Base-by-base conservation (phyloP, 306 rosid genomes). In the Sphenostylis stenocarpa region DNA sequence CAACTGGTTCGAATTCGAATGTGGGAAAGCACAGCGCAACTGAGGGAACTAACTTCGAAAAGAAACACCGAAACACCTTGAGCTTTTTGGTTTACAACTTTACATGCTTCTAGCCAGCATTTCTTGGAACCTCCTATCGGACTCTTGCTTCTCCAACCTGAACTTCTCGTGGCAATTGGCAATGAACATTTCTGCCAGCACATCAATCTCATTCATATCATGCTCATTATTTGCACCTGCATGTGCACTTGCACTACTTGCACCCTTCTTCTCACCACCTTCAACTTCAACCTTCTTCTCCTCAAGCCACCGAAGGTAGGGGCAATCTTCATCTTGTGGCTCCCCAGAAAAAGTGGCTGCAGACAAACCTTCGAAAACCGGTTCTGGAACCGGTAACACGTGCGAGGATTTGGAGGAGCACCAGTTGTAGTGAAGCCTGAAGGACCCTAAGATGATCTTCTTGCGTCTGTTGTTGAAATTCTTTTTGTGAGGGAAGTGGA, bases 381-480 rank as follows among this genome's bases (percentile, higher is more conserved):
- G 84, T 0, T 88, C 83, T 0, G 92, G 96, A 11, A 92, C 96
- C 0, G 99, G 99, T 51, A 92, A 75, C 9, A 92, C 95, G 33
- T 96, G 99, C 3, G 94, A 87, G 6, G 94, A 85, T 62, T 80
- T 84, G 0, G 97, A 90, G 17, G 98, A 92, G 66, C 97, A 87
- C 94, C 97, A 96, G 23, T 96, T 96, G 23, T 96, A 96, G 77
- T 96, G 99, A 52, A 96, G 87, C 38, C 99, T 79, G 53, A 96
- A 96, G 4, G 99, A 96, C 6, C 99, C 99, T 5, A 96, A 65
- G 48, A 91, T 72, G 33, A 91, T 70, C 75, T 90, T 90, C 61
- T 81, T 90, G 24, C 75, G 81, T 34, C 36, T 89, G 28, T 70
- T 85, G 28, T 29, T 76, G 41, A 47, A 16, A 20, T 72, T 58